phyloP scores from a whole-genome alignment of 2,329 filamentous ascomycete genomes.

The Alternaria panax region DNA sequence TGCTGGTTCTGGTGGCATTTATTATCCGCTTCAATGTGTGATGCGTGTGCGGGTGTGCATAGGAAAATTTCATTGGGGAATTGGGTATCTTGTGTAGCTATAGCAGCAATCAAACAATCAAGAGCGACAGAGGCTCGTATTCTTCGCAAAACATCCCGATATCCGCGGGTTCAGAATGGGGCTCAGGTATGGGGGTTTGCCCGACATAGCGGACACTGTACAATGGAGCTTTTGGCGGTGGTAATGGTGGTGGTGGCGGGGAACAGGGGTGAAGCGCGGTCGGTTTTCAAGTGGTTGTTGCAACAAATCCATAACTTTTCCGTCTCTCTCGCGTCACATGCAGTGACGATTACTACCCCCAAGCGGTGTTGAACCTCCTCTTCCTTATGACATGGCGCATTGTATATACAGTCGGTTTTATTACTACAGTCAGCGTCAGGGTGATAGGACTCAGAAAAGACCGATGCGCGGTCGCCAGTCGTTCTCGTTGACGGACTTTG shows the following conservation, averaged over 20 bases:
- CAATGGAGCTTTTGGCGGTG: constrained; percentile 25
- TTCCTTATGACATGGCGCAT: constrained; percentile 15
- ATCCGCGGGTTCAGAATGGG: constrained; percentile 5
- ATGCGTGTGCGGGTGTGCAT: not conserved
- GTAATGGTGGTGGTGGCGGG: constrained; percentile 9
- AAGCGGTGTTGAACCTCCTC: constrained; percentile 37
- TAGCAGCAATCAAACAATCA: constrained; percentile 21
- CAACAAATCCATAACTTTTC: constrained; percentile 21
- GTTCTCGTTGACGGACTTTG: constrained; percentile 66
- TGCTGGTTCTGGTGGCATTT: not conserved
- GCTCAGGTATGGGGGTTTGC: constrained; percentile 14
- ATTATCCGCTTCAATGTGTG: not conserved
- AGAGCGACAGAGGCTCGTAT: constrained; percentile 10
- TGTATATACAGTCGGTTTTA: constrained; percentile 30
- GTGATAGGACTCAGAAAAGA: constrained; percentile 33
- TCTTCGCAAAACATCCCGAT: constrained; percentile 6
- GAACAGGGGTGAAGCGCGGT: constrained; percentile 11
- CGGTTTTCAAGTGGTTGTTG: constrained; percentile 8
- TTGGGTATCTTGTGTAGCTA: constrained; percentile 42
- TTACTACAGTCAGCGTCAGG: not conserved
- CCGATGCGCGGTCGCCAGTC: constrained; percentile 82
- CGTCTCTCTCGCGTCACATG: constrained; percentile 25
- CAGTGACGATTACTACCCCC: constrained; percentile 4
- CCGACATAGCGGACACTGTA: constrained; percentile 38
- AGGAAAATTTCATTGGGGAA: constrained; percentile 30